These are phyloP conservation scores for Globisporangium echinulatum DNA, from an alignment of 352 stramenopile species.

Conservation along the genomic window DNA sequence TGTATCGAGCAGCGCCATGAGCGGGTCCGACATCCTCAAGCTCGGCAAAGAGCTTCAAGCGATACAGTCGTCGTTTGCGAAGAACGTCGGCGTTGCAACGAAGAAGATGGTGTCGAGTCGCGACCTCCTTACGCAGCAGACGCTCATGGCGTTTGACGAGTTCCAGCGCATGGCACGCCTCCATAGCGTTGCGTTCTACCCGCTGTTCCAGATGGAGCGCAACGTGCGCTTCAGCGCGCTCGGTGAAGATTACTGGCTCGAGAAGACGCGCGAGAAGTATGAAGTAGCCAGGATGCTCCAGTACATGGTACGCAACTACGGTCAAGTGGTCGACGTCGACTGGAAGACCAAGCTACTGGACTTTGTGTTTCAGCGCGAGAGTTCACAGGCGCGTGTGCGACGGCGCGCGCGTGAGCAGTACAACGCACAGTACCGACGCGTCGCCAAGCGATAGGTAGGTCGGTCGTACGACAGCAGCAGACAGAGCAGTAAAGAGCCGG, in stretches of 20 bases:
- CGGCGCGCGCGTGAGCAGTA: constrained; percentile 33
- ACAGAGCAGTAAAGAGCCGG: no score
- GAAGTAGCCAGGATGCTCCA: constrained; percentile 24
- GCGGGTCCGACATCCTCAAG: constrained; percentile 27
- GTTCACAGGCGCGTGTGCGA: constrained; percentile 19
- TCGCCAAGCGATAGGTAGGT: no score
- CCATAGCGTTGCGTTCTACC: constrained; percentile 46
- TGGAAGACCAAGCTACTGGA: constrained; percentile 27
- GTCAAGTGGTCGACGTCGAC: constrained; percentile 24
- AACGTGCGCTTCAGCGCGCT: constrained; percentile 28
- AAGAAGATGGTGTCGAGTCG: constrained; percentile 24
- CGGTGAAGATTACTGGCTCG: constrained; percentile 41
- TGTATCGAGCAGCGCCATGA: constrained; percentile 15
- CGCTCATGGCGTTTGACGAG: constrained; percentile 35
- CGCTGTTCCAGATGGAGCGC: constrained; percentile 42
- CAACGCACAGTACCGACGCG: constrained; percentile 7
- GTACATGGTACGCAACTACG: constrained; percentile 35
- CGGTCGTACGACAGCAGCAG: no score
- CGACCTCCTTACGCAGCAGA: constrained; percentile 14
- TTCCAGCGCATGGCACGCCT: constrained; percentile 44
- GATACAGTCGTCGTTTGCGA: constrained; percentile 29
- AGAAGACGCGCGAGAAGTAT: constrained; percentile 38
- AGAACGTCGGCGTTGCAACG: constrained; percentile 41
- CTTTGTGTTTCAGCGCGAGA: constrained; percentile 25
- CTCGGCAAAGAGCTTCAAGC: constrained; percentile 36